Evolutionary conservation across 2,329 filamentous ascomycete genomes (phyloP), one percentile per base, ranked within the genome.

Genomic region (Fonsecaea multimorphosa): DNA sequence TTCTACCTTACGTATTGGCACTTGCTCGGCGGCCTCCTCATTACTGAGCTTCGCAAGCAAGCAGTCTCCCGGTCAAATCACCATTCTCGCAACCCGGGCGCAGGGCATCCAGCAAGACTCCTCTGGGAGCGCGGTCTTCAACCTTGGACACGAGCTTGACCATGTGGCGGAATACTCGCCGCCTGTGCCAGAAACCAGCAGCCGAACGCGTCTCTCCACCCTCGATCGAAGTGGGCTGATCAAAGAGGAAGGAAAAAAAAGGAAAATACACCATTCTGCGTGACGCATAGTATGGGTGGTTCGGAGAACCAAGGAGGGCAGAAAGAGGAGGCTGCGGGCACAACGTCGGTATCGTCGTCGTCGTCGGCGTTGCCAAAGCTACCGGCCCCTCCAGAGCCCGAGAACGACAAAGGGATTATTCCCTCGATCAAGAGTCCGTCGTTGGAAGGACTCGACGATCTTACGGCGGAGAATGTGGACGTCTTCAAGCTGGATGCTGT

Each of bases 401-500:
- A 67, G 56, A 72, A 68, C 32, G 72, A 73, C 64, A 68, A 68
- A 36, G 72, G 68, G 29, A 70, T 72, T 31, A 68, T 72, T 11
- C 72, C 71, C 31, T 61, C 69, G 19, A 68, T 71, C 51, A 65
- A 71, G 38, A 70, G 66, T 11, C 78, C 78, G 12, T 72, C 70
- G n/a, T 76, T 76, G 40, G 78, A 79, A 56, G 69, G 66, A n/a
- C 55, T 70, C 1, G 75, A 79, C 46, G 65, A 59, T 19, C 46
- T 71, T 38, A 70, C 70, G 5, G 52, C 71, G 12, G 71, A 73
- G 19, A 72, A 67, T 51, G 84, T 91, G 77, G 89, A 93, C 75
- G 85, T 96, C 68, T 91, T 91, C 78, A 86, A 86, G 58, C 84
- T 97, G 66, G 81, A 87, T 0, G 87, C 92, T 2, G 83, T 89